A percentile compares a stretch with the other conserved stretches of the same genome.
phyloP scores from a whole-genome alignment of 495 filamentous ascomycete species.

The Apodospora peruviana region DNA sequence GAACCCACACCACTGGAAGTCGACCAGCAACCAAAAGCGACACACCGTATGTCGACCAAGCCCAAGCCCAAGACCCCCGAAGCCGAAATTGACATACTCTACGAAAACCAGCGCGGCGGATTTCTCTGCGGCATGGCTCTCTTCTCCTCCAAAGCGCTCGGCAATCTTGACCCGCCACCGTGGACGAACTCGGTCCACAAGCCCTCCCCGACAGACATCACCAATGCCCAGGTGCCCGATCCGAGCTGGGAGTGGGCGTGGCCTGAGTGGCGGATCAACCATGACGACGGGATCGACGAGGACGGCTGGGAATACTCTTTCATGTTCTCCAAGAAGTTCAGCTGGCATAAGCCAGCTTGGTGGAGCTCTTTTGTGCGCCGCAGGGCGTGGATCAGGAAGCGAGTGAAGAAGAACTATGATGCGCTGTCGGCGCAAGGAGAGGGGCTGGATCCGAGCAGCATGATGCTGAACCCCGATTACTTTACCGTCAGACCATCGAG shows the following conservation, averaged over 20 bases:
- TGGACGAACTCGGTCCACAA: conserved; percentile 77
- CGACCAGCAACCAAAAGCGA: neutral
- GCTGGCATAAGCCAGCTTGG: conserved; percentile 91
- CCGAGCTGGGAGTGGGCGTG: conserved; percentile 96
- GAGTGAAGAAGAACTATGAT: conserved; percentile 51
- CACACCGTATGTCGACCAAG: neutral
- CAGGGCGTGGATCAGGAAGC: conserved; percentile 79
- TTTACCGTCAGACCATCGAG: conserved; percentile 66
- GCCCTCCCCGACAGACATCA: conserved; percentile 75
- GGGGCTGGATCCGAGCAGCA: conserved; percentile 24
- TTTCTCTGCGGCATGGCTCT: conserved; percentile 86
- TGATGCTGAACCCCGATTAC: conserved; percentile 67
- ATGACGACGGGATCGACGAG: conserved; percentile 74
- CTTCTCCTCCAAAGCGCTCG: conserved; percentile 79
- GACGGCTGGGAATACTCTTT: conserved; percentile 96
- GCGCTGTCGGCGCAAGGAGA: no score
- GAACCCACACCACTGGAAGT: neutral
- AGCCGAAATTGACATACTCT: conserved; percentile 75
- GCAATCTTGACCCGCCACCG: conserved; percentile 76
- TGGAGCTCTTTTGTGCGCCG: conserved; percentile 88
- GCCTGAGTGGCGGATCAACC: conserved; percentile 91
- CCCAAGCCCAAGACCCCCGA: conserved; percentile 33
- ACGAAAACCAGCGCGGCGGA: conserved; percentile 83
- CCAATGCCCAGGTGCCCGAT: conserved; percentile 88
- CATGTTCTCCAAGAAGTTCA: conserved; percentile 66